Evolutionary conservation across 768 basidiomycete species (phyloP).

Genomic region (button mushroom (Agaricus bisporus)): DNA sequence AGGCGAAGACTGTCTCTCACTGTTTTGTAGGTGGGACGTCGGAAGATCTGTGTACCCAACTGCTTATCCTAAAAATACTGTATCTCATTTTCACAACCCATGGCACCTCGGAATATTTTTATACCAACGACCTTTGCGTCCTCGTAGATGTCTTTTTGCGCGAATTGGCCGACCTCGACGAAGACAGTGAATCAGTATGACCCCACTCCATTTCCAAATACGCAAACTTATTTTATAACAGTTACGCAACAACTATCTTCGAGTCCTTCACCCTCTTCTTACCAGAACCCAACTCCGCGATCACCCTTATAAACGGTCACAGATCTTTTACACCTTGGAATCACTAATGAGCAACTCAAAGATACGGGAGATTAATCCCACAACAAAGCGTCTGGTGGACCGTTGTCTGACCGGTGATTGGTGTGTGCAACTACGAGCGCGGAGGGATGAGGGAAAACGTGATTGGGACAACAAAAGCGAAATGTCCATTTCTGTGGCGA

Average conservation of each 20-base stretch:
- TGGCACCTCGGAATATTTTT: constrained; percentile 93
- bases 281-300: constrained; percentile 87
- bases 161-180: constrained; percentile 85
- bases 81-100: constrained; percentile 93
- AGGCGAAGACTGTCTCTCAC: background rate
- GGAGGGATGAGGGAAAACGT: constrained; percentile 17
- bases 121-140: constrained; percentile 95
- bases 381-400: constrained; percentile 87
- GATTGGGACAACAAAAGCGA: constrained; percentile 37
- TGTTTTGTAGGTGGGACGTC: constrained; percentile 59
- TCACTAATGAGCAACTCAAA: constrained; percentile 65
- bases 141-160: constrained; percentile 97
- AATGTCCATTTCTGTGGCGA: constrained; percentile 35
- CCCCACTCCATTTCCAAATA: background rate
- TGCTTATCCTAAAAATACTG: constrained; percentile 89
- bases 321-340: constrained; percentile 80
- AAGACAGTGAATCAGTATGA: constrained; percentile 88
- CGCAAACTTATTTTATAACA: constrained; percentile 20
- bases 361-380: constrained; percentile 79
- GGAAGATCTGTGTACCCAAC: constrained; percentile 92
- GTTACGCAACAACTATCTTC: constrained; percentile 94
- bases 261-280: constrained; percentile 91
- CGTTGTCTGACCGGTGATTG: constrained; percentile 85
- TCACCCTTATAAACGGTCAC: constrained; percentile 85
- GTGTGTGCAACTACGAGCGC: constrained; percentile 65